These are phyloP conservation scores for Yamadazyma ubonensis DNA, from an alignment of 805 yeast species.

Conservation along the genomic window DNA sequence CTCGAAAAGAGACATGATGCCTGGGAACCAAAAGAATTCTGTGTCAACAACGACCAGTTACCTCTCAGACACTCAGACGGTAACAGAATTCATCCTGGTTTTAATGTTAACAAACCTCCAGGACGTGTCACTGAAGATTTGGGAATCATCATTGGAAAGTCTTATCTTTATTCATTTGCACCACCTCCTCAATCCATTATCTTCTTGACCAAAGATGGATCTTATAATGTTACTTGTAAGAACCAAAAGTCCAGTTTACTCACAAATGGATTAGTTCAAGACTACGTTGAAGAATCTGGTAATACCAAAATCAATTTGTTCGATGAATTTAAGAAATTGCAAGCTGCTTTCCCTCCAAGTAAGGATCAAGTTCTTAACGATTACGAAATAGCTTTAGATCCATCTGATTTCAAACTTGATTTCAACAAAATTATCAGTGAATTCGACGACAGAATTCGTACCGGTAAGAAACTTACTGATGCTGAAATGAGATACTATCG, in stretches of 20 bases:
- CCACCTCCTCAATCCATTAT: conserved; percentile 36
- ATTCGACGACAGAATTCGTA: conserved; percentile 16
- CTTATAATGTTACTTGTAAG: conserved; percentile 25
- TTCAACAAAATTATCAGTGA: conserved; percentile 19
- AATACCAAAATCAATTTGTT: conserved; percentile 16
- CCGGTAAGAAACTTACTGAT: conserved; percentile 18
- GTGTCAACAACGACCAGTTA: conserved; percentile 18
- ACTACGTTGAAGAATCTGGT: conserved; percentile 7
- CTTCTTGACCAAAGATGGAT: conserved; percentile 39
- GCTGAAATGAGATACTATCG: conserved; percentile 30
- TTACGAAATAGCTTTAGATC: conserved; percentile 27
- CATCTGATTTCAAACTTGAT: conserved; percentile 27
- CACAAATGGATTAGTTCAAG: conserved; percentile 18
- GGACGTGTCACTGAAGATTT: conserved; percentile 28
- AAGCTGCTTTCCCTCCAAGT: conserved; percentile 19
- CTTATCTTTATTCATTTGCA: conserved; percentile 43
- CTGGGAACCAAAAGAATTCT: conserved; percentile 18
- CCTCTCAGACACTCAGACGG: conserved; percentile 17
- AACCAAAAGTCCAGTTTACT: conserved; percentile 22
- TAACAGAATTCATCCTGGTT: conserved; percentile 32
- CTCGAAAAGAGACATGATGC: conserved; percentile 11
- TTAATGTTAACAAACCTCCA: conserved; percentile 35
- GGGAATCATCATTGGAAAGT: conserved; percentile 32
- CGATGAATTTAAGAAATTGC: conserved; percentile 22
- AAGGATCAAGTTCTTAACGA: conserved; percentile 22